Conservation (phyloP, 352 stramenopile species). For the Phytophthora megakarya region DNA sequence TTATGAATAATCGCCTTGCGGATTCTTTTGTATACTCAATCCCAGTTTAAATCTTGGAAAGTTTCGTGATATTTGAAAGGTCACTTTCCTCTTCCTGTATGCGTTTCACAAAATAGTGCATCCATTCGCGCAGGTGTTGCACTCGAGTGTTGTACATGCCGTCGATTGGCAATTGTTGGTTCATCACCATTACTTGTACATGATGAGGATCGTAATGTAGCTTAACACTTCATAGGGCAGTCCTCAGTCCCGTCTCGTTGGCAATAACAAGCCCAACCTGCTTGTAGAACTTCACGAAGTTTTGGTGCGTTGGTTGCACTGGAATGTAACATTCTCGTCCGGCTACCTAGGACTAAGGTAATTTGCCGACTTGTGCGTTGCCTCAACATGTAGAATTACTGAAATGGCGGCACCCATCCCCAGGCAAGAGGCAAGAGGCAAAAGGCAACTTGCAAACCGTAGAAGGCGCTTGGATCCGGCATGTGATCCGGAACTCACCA, state of each 20-base stretch:
- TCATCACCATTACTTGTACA: too few relatives aligned
- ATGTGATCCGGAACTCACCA: background rate
- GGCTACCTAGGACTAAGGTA: too few relatives aligned
- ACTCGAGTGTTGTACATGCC: background rate
- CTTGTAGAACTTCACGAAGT: too few relatives aligned
- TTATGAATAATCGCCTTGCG: slow-evolving; percentile 13
- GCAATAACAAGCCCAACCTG: too few relatives aligned
- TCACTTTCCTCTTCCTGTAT: slow-evolving; percentile 2
- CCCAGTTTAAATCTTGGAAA: slow-evolving; percentile 15
- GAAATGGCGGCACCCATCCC: slow-evolving; percentile 7
- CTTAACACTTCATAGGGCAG: too few relatives aligned
- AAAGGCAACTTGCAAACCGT: background rate
- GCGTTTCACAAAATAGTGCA: slow-evolving; percentile 18
- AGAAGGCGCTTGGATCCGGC: background rate
- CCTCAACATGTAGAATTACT: background rate
- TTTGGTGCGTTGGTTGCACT: too few relatives aligned
- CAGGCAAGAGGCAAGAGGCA: too few relatives aligned
- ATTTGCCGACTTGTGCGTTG: too few relatives aligned
- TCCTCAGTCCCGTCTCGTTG: too few relatives aligned
- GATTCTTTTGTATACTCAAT: slow-evolving; percentile 14
- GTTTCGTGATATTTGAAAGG: slow-evolving; percentile 19
- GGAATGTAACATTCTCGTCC: too few relatives aligned
- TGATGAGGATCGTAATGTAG: too few relatives aligned
- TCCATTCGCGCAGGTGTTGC: slow-evolving; percentile 4
- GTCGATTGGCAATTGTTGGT: background rate